Evolutionary conservation across 495 filamentous ascomycete genomes (phyloP).

Genomic region (Neurospora discreta): DNA sequence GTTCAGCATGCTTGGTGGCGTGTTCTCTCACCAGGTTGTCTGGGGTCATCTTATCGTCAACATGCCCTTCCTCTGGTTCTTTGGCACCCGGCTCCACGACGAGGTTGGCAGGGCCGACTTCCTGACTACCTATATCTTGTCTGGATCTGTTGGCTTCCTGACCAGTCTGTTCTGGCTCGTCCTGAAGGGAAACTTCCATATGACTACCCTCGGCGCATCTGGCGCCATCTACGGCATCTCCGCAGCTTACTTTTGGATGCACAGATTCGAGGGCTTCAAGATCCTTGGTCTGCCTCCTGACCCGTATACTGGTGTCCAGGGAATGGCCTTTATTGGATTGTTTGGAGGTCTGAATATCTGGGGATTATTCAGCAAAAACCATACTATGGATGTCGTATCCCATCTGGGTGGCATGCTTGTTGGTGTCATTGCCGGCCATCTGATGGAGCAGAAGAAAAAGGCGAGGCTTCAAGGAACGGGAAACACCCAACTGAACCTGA

Average conservation of each 20-base stretch:
- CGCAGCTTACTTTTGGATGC: conserved; percentile 56
- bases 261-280: conserved; percentile 41
- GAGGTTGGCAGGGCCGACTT: conserved; percentile 80
- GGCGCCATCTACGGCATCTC: conserved; percentile 59
- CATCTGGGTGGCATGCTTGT: conserved; percentile 57
- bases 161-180: conserved; percentile 49
- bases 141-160: conserved; percentile 57
- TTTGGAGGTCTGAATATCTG: conserved; percentile 37
- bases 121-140: conserved; percentile 61
- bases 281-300: conserved; percentile 41
- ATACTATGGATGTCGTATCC: conserved; percentile 52
- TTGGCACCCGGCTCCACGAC: conserved; percentile 56
- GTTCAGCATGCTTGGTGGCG: conserved; percentile 52
- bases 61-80: conserved; percentile 46
- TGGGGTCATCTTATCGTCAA: conserved; percentile 56
- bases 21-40: conserved; percentile 67
- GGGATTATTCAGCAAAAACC: conserved; percentile 23
- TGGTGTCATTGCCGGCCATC: conserved; percentile 33
- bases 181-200: conserved; percentile 25
- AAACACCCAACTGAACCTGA: not conserved
- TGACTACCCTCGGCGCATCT: conserved; percentile 57
- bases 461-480: not conserved
- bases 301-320: conserved; percentile 39
- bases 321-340: conserved; percentile 35
- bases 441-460: conserved; percentile 19